Conservation (phyloP, 306 rosid genomes). For the Ormosia semicastrata region DNA sequence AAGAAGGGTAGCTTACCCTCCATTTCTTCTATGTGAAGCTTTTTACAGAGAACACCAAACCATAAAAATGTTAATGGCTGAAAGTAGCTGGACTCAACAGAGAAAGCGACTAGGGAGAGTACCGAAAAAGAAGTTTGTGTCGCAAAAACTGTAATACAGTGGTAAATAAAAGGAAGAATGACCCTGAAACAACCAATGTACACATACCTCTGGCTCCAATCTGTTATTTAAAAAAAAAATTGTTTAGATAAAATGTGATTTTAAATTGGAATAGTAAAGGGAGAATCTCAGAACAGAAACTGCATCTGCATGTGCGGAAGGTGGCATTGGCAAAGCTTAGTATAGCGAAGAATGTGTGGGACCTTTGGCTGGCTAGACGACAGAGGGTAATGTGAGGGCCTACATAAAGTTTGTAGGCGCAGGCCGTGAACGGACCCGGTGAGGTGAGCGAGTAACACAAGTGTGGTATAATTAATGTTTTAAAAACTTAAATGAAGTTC, state of each 20-base stretch:
- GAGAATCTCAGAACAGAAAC: not conserved
- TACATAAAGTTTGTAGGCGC: not conserved
- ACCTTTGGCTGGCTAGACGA: conserved; percentile 5
- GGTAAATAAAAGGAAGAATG: not conserved
- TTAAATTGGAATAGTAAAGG: not conserved
- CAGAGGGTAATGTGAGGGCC: not conserved
- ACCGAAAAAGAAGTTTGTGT: not conserved
- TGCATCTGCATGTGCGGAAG: conserved; percentile 23
- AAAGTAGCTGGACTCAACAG: not conserved
- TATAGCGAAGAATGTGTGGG: conserved; percentile 15
- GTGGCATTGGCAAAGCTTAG: not conserved
- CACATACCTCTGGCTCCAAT: not conserved
- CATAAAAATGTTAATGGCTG: conserved; percentile 43
- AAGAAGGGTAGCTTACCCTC: conserved; percentile 40
- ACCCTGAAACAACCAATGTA: not conserved
- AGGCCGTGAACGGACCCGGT: too few relatives aligned
- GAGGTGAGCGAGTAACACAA: too few relatives aligned
- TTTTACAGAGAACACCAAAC: not conserved
- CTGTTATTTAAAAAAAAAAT: not conserved
- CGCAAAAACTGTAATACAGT: not conserved
- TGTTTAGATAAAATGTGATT: not conserved
- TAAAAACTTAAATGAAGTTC: too few relatives aligned
- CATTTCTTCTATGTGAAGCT: conserved; percentile 46
- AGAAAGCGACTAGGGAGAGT: conserved; percentile 11
- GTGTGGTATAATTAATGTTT: too few relatives aligned